These are phyloP conservation scores for Calonectria pseudoreteaudii DNA, from an alignment of 2,329 filamentous ascomycete species.

Conservation along the genomic window DNA sequence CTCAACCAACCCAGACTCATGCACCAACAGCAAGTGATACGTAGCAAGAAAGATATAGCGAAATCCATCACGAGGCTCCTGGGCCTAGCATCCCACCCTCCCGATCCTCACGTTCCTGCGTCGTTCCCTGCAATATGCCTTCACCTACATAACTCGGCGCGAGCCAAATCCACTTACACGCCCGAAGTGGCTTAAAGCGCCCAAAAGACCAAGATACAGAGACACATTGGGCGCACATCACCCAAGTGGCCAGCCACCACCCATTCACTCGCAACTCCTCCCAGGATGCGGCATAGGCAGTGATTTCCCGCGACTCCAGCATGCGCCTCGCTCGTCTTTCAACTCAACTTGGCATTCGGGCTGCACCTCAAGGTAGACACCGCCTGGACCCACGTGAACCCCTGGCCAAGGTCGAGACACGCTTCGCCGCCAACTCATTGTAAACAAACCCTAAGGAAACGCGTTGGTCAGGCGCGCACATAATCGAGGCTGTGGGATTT, in stretches of 20 bases:
- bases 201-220: not conserved
- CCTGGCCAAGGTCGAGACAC: constrained; percentile 38
- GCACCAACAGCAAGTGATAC: not conserved
- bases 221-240: constrained; percentile 11
- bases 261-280: not conserved
- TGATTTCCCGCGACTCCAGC: constrained; percentile 6
- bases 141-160: not conserved
- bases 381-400: constrained; percentile 37
- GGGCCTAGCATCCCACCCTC: not conserved
- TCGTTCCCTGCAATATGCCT: not conserved
- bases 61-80: not conserved
- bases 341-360: not conserved
- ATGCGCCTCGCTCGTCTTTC: not conserved
- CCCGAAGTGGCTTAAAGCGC: not conserved
- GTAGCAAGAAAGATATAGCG: constrained; percentile 1
- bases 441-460: constrained; percentile 42
- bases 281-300: not conserved
- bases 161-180: constrained; percentile 24
- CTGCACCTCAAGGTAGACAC: constrained; percentile 14
- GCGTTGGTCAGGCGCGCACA: constrained; percentile 27
- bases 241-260: not conserved
- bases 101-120: not conserved
- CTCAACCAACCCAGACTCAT: constrained; percentile 8
- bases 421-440: constrained; percentile 32
- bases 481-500: not conserved